Conservation (phyloP, 2,329 filamentous ascomycete genomes). For the Penicillium sp. region DNA sequence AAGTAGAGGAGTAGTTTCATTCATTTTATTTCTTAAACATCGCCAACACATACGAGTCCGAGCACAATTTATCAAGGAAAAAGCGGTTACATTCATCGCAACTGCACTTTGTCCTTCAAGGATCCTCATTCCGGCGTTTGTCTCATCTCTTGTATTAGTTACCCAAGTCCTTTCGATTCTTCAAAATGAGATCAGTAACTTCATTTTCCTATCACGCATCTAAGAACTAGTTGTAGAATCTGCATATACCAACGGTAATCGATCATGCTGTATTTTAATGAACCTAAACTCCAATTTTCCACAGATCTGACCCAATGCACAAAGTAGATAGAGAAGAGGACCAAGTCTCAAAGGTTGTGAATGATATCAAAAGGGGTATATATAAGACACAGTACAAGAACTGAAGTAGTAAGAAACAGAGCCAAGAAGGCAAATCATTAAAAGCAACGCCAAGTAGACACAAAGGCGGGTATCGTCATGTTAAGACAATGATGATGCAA, state of each 20-base stretch:
- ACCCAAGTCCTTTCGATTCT: background rate
- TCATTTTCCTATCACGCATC: background rate
- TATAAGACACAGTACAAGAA: slow-evolving; percentile 3
- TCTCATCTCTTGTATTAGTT: background rate
- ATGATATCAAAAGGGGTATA: slow-evolving; percentile 2
- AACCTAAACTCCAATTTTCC: background rate
- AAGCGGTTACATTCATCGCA: background rate
- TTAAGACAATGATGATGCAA: slow-evolving; percentile 1
- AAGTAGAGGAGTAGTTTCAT: slow-evolving; percentile 40
- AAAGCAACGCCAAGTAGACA: background rate
- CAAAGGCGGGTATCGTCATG: slow-evolving; percentile 5
- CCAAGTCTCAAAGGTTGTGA: background rate
- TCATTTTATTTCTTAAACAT: background rate
- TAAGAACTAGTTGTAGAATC: background rate
- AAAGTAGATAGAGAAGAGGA: background rate
- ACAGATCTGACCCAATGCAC: background rate
- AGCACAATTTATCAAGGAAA: background rate
- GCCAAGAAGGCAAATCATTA: background rate
- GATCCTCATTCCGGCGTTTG: slow-evolving; percentile 9
- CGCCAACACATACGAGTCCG: background rate
- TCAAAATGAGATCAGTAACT: background rate
- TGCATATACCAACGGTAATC: background rate
- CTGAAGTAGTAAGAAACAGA: background rate
- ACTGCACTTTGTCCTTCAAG: background rate
- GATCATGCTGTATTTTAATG: background rate